Evolutionary conservation across 495 filamentous ascomycete species (phyloP).

Genomic region (Clavariopsis aquatica): DNA sequence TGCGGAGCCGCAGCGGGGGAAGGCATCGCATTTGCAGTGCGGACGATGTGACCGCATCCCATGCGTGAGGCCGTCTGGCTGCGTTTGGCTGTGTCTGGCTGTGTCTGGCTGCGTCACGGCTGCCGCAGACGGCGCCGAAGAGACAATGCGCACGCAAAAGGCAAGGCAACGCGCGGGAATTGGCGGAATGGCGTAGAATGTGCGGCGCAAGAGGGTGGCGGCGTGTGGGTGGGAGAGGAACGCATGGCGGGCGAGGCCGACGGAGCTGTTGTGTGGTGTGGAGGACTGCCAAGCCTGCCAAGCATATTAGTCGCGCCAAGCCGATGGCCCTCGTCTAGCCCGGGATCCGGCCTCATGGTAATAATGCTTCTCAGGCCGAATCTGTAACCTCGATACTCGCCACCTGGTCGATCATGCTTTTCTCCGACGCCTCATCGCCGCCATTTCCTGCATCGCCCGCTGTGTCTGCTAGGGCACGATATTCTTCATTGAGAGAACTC

Average conservation of each 20-base stretch:
- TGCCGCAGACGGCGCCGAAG: neutral
- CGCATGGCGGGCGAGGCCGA: neutral
- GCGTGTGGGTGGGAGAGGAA: too few species aligned
- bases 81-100: too few species aligned
- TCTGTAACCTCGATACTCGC: neutral
- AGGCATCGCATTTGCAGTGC: neutral
- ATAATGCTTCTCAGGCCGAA: neutral
- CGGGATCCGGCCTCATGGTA: neutral
- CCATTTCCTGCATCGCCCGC: too few species aligned
- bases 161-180: neutral
- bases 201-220: neutral
- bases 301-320: neutral
- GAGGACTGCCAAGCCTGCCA: slow-evolving; percentile 15
- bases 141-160: neutral
- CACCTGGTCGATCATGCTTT: neutral
- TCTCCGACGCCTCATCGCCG: neutral
- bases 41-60: neutral
- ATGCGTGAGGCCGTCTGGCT: too few species aligned
- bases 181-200: neutral
- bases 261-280: slow-evolving; percentile 30
- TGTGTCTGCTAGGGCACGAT: too few species aligned
- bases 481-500: too few species aligned
- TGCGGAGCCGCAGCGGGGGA: neutral
- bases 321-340: neutral
- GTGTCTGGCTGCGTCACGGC: neutral